Conservation (phyloP, 1,284 basidiomycete genomes). For the Kalmanozyma brasiliensis region DNA sequence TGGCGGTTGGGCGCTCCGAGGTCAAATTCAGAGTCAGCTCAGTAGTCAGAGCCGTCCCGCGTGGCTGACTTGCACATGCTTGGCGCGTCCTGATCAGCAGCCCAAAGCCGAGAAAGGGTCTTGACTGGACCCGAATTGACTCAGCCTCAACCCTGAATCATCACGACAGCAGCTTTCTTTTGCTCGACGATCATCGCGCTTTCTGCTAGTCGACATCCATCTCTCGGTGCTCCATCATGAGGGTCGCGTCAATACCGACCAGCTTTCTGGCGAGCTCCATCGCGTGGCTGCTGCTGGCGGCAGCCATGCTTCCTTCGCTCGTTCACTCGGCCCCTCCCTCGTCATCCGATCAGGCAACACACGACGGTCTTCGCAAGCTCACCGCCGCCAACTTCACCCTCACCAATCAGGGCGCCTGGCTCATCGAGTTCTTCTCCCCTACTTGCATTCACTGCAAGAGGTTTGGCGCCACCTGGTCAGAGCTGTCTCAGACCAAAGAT, state of each 20-base stretch:
- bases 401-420: slow-evolving; percentile 57
- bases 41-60: too few species aligned
- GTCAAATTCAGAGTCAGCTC: too few species aligned
- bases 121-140: too few species aligned
- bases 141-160: not conserved
- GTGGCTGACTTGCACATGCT: too few species aligned
- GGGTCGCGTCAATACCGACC: slow-evolving; percentile 25
- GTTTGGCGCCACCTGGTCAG: slow-evolving; percentile 85
- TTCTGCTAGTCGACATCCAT: not conserved
- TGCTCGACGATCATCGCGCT: not conserved
- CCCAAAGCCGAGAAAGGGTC: too few species aligned
- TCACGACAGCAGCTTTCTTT: too few species aligned
- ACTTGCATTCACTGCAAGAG: slow-evolving; percentile 80
- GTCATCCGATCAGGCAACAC: slow-evolving; percentile 36
- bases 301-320: slow-evolving; percentile 6
- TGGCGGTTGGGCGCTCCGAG: too few species aligned
- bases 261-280: slow-evolving; percentile 9
- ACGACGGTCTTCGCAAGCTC: slow-evolving; percentile 51
- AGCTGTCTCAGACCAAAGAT: slow-evolving; percentile 74
- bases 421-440: slow-evolving; percentile 71
- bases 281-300: slow-evolving; percentile 9
- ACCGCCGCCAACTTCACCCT: slow-evolving; percentile 57
- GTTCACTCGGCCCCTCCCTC: slow-evolving; percentile 15
- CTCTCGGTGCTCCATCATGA: too few species aligned
- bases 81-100: too few species aligned